Evolutionary conservation across 306 rosid species (phyloP), one percentile per base, ranked within the genome.

Genomic region (apple (Malus domestica)): DNA sequence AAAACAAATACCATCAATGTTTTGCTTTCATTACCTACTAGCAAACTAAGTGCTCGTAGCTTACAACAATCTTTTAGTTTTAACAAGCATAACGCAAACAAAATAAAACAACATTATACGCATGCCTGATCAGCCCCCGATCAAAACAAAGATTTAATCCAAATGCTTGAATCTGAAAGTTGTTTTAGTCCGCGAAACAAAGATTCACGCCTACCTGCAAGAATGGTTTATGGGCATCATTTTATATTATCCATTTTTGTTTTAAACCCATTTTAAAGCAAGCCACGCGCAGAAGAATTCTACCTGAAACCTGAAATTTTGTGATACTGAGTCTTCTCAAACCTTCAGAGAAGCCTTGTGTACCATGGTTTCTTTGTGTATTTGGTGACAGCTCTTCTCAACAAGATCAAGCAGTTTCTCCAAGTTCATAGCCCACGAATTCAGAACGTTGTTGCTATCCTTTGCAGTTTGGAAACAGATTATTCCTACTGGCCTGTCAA

Each of bases 321-420:
- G 66, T 27, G 52, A 54, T 32, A 4, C 52, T 16, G 19, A 72
- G 16, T 68, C 22, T 54, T 76, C 79, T 85, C 84, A 93, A 78
- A 81, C 93, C 86, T 88, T 90, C 74, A 89, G 79, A 49, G 85
- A 89, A 79, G 97, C 93, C 85, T 91, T 93, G 80, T 91, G 98
- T 79, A 91, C 92, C 97, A 93, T 93, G 74, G 93, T 89, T 85
- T 91, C 98, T 86, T 93, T 91, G 87, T 93, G 98, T 80, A 93
- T 93, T 82, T 91, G 98, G 78, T 93, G 98, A 85, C 98, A 91
- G 60, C 97, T 93, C 85, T 91, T 91, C 90, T 93, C 98, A 63
- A 91, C 97, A 80, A 93, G 98, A 85, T 93, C 98, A 70, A 91
- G 98, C 81, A 95, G 78, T 69, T 89, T 95, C 89, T 95, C 99